Evolutionary conservation across 2,329 filamentous ascomycete genomes (phyloP), one percentile per base, ranked within the genome.

Genomic region (Zarea fungicola): DNA sequence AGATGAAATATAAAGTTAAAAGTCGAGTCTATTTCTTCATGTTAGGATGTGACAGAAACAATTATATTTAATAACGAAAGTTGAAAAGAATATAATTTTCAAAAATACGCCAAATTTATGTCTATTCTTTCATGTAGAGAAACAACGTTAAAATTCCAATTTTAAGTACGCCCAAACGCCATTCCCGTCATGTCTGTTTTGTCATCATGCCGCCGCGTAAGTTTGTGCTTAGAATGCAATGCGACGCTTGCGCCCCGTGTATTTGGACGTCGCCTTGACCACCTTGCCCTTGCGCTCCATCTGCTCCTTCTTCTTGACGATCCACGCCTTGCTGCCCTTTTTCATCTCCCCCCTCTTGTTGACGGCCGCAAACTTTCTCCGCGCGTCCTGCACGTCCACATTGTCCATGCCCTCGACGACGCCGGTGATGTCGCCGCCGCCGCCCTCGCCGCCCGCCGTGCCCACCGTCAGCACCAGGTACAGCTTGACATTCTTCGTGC

Each of bases 401-500:
- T 78, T 86, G 18, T 93, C 87, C 89, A 97, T 89, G 2, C 87
- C 89, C 52, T 84, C 78, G 11, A 99, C 89, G 3, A 96, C 87
- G 6, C 88, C 87, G 0, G 91, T 96, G 55, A 99, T 96, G 63
- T 96, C 91, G 8, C 87, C 85, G 2, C 79, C 77, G 37, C 65
- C 67, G 26, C 71, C 73, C 2, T 73, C 70, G 1, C 71, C 62
- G 1, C 68, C 70, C 0, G 69, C 69, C 4, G 81, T 81, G 26
- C 92, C 93, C 1, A 96, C 93, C 0, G 90, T 96, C 26, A 99
- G 72, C 0, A 99, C 92, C 3, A 99, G 76, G 65, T 99, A 99
- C n/a, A 95, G 75, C 75, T 99, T 99, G 57, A 85, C 83, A 63
- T 91, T 96, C 77, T 99, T 99, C 31, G 93, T 99, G 36, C 90